phyloP scores from a whole-genome alignment of 805 yeast species.

The Zygoascus ofunaensis region DNA sequence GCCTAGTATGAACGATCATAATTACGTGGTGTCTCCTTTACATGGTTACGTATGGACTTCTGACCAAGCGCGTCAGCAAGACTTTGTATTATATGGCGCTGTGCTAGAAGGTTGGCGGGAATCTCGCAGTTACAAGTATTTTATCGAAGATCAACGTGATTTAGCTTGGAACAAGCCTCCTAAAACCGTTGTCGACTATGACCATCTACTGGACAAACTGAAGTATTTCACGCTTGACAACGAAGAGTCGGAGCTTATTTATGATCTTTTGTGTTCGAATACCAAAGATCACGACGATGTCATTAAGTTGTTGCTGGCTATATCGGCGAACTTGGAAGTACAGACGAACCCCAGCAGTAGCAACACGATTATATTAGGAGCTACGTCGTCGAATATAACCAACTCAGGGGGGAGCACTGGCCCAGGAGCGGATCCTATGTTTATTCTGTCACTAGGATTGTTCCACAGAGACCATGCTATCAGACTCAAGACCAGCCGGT shows the following conservation, averaged over 20 bases:
- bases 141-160: conserved; percentile 16
- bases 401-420: not conserved
- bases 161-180: conserved; percentile 17
- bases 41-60: conserved; percentile 28
- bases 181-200: conserved; percentile 22
- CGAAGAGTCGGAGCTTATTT: conserved; percentile 22
- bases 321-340: conserved; percentile 10
- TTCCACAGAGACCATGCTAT: conserved; percentile 23
- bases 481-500: conserved; percentile 18
- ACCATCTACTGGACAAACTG: conserved; percentile 23
- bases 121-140: conserved; percentile 20
- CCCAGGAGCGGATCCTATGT: conserved; percentile 15
- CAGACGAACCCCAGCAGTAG: not conserved
- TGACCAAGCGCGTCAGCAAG: conserved; percentile 19
- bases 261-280: conserved; percentile 18
- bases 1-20: conserved; percentile 14
- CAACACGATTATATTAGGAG: not conserved
- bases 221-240: conserved; percentile 14
- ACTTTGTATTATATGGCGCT: conserved; percentile 18
- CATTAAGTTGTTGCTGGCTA: conserved; percentile 21
- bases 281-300: conserved; percentile 23
- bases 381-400: not conserved
- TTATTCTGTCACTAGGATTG: conserved; percentile 24
- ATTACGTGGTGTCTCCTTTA: conserved; percentile 19
- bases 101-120: conserved; percentile 26